Evolutionary conservation across 2,329 filamentous ascomycete species (phyloP).

Genomic region (Fusarium luffae): DNA sequence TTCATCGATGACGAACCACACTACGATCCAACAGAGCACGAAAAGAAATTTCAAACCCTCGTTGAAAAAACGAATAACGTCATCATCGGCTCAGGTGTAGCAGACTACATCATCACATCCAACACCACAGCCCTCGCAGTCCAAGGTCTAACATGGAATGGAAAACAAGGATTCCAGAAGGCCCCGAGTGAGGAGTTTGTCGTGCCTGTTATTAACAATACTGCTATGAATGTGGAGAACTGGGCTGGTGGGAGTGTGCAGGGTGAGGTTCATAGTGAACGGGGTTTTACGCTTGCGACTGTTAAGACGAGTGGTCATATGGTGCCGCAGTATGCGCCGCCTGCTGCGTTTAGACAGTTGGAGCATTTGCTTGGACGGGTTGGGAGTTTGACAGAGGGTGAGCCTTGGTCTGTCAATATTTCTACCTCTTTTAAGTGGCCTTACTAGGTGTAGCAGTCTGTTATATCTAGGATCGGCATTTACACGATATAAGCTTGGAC

Average conservation of each 20-base stretch:
- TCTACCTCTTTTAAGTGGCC: conserved; percentile 27
- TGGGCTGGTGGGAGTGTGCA: conserved; percentile 23
- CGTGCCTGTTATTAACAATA: conserved; percentile 16
- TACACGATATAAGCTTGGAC: no score
- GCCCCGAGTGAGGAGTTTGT: conserved; percentile 5
- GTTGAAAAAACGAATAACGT: conserved; percentile 22
- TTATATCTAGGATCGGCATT: no score
- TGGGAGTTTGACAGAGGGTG: conserved; percentile 6
- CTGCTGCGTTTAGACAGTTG: conserved; percentile 13
- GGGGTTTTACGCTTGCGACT: conserved; percentile 9
- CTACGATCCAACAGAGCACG: conserved; percentile 5
- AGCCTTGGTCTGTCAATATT: conserved; percentile 10
- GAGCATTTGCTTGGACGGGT: conserved; percentile 24
- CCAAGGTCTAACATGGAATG: conserved; percentile 5
- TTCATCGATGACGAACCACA: not conserved
- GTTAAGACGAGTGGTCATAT: conserved; percentile 25
- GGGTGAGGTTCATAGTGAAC: conserved; percentile 3
- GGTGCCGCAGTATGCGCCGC: conserved; percentile 24
- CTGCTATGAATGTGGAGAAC: conserved; percentile 9
- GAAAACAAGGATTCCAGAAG: conserved; percentile 19
- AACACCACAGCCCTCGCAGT: conserved; percentile 14
- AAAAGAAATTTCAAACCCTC: conserved; percentile 17
- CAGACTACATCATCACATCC: conserved; percentile 24
- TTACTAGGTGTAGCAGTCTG: no score
- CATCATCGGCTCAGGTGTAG: conserved; percentile 12